Conservation (phyloP, 2,329 filamentous ascomycete genomes). For the Pseudogymnoascus sp. region DNA sequence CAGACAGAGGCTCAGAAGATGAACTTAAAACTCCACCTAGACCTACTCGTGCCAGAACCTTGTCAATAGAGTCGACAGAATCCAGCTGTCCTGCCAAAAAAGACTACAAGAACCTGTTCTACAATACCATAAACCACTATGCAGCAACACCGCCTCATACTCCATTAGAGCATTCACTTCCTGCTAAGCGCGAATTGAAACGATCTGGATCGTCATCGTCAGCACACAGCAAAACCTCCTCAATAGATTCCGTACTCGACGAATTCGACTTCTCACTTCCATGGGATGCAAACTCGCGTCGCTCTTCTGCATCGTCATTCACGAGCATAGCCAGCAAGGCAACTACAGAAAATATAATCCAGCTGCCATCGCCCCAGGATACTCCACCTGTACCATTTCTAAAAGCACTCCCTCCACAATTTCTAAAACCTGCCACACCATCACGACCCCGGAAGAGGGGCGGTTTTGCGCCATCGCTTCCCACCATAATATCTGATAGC, state of each 20-base stretch:
- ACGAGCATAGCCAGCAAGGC: slow-evolving; percentile 1
- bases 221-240: slow-evolving; percentile 1
- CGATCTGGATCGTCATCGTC: neutral
- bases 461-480: neutral
- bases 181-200: neutral
- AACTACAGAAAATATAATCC: neutral
- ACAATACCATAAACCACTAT: neutral
- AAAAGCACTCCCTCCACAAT: neutral
- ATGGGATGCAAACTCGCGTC: neutral
- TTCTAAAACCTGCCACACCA: neutral
- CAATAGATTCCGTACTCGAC: neutral
- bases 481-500: slow-evolving; percentile 1
- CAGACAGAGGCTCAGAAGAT: neutral
- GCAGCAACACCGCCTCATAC: neutral
- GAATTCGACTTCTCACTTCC: slow-evolving; percentile 1
- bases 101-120: slow-evolving; percentile 6
- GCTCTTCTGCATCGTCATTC: neutral
- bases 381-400: neutral
- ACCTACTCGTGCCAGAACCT: neutral
- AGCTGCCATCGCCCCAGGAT: neutral
- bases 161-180: neutral
- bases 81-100: neutral
- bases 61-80: neutral
- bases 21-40: neutral
- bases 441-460: neutral